Evolutionary conservation across 2,329 filamentous ascomycete genomes (phyloP).

Genomic region (Paecilomyces formosus): DNA sequence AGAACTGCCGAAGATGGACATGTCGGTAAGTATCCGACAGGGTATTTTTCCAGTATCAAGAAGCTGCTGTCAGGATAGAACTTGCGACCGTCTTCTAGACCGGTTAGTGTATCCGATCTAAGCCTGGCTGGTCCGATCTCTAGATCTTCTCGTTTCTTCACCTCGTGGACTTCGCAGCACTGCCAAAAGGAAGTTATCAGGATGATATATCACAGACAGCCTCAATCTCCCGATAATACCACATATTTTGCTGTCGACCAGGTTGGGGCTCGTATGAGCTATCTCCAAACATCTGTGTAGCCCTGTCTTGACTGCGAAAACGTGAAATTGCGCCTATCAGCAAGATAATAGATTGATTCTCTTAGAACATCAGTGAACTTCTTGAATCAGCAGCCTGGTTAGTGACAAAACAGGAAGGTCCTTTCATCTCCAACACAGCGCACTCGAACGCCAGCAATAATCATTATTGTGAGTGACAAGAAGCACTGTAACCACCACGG

Average conservation of each 20-base stretch:
- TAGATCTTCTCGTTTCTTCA: neutral
- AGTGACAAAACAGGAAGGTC: neutral
- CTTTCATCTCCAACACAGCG: neutral
- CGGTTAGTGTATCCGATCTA: neutral
- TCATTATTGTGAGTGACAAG: neutral
- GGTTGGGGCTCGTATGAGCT: neutral
- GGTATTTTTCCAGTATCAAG: neutral
- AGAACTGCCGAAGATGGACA: neutral
- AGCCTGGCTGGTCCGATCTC: neutral
- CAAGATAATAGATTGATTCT: neutral
- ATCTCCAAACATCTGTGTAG: neutral
- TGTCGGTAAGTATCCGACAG: neutral
- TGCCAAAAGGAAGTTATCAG: neutral
- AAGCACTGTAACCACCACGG: too few species aligned
- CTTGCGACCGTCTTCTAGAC: neutral
- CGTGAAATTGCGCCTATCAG: neutral
- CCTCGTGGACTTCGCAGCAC: neutral
- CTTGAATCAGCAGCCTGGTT: too few species aligned
- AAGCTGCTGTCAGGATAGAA: neutral
- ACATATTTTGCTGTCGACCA: neutral
- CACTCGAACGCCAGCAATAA: neutral
- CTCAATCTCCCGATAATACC: neutral
- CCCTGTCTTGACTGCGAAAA: neutral
- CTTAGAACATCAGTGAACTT: too few species aligned
- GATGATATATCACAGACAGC: neutral